phyloP scores from a whole-genome alignment of 129 eudicot genomes.

The Calendula officinalis region DNA sequence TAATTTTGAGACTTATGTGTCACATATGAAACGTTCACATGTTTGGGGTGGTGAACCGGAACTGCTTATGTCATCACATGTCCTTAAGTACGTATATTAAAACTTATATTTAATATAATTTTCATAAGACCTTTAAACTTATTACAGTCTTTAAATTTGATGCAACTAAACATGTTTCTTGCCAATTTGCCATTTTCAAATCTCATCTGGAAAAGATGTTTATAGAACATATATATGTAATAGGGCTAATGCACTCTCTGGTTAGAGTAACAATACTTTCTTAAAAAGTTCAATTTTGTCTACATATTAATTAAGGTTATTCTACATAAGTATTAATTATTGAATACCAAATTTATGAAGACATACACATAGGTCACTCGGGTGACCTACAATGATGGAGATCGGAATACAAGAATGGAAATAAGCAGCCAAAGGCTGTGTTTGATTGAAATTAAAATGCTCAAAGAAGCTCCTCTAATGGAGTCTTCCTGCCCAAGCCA shows the following conservation, averaged over 20 bases:
- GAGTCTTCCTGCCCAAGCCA: too few relatives aligned
- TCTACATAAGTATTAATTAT: too few relatives aligned
- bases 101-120: not conserved
- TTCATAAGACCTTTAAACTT: not conserved
- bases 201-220: slow-evolving; percentile 1
- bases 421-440: too few relatives aligned
- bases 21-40: slow-evolving; percentile 61
- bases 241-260: not conserved
- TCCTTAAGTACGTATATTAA: not conserved
- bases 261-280: not conserved
- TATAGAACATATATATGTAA: not conserved
- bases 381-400: too few relatives aligned
- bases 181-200: not conserved
- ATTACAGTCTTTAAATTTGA: not conserved
- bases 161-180: not conserved
- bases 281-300: not conserved
- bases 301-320: too few relatives aligned
- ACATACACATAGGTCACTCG: too few relatives aligned
- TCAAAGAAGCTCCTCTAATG: too few relatives aligned
- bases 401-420: too few relatives aligned
- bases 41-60: slow-evolving; percentile 99
- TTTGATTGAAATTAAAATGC: too few relatives aligned
- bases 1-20: slow-evolving; percentile 66
- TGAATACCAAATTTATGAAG: too few relatives aligned
- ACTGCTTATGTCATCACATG: slow-evolving; percentile 15